Conservation (phyloP, 129 eudicot genomes). For the Heracleum sosnowskyi region DNA sequence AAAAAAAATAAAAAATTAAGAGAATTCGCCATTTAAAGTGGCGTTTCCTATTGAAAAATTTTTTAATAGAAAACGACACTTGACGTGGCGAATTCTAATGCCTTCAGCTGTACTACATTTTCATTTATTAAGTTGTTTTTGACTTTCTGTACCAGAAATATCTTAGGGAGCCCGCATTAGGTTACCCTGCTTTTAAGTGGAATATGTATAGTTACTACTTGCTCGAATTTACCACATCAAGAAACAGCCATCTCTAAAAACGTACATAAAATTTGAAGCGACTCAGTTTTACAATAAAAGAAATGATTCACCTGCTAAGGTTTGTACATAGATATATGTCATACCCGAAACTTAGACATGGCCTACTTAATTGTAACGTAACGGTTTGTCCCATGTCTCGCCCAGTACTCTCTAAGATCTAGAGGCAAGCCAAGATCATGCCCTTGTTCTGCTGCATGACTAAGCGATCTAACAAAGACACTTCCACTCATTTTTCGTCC, state of each 20-base stretch:
- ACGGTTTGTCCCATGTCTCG: slow-evolving; percentile 96
- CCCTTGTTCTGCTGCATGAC: slow-evolving; percentile 65
- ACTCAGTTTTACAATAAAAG: not conserved
- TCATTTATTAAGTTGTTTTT: too few relatives aligned
- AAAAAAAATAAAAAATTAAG: too few relatives aligned
- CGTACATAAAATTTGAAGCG: not conserved
- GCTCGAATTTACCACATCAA: not conserved
- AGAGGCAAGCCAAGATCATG: slow-evolving; percentile 62
- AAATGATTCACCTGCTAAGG: not conserved
- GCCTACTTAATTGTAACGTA: slow-evolving; percentile 73
- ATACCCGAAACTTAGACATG: not conserved
- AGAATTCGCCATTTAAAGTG: too few relatives aligned
- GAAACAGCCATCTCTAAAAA: not conserved
- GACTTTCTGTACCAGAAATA: too few relatives aligned
- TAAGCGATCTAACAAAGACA: slow-evolving; percentile 50
- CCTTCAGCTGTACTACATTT: too few relatives aligned
- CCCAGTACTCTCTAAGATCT: slow-evolving; percentile 79
- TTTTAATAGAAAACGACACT: too few relatives aligned
- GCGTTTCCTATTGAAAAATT: too few relatives aligned
- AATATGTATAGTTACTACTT: not conserved
- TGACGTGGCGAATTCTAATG: too few relatives aligned
- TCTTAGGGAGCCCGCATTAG: too few relatives aligned
- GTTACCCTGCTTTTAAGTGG: too few relatives aligned
- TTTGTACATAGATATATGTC: not conserved
- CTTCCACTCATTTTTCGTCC: slow-evolving; percentile 79